Evolutionary conservation across 805 yeast genomes (phyloP).

Genomic region (Nakazawaea ambrosiae): DNA sequence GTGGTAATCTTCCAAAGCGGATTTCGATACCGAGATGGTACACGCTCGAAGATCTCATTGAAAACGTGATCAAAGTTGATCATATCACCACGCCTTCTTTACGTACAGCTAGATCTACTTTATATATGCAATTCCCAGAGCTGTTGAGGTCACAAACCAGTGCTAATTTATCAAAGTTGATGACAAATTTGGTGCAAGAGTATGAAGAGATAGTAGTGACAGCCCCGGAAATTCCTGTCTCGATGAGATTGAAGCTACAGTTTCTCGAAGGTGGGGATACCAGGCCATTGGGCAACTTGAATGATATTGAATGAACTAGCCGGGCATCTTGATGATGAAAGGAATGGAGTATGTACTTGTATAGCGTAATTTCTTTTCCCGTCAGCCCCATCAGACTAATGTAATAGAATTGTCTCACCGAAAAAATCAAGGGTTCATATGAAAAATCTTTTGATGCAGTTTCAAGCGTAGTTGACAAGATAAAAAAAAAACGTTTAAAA

Average conservation of each 20-base stretch:
- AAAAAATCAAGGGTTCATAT: no score
- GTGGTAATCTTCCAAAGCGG: conserved; percentile 38
- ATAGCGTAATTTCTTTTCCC: no score
- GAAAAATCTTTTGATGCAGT: no score
- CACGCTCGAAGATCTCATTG: conserved; percentile 36
- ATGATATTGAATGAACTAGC: not conserved
- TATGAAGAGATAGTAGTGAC: conserved; percentile 46
- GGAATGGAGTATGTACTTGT: no score
- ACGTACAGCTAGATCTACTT: conserved; percentile 28
- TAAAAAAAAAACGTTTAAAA: no score
- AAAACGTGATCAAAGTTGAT: conserved; percentile 23
- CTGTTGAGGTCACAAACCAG: conserved; percentile 37
- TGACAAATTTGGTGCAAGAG: conserved; percentile 29
- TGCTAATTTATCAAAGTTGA: conserved; percentile 29
- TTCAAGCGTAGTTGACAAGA: no score
- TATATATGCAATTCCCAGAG: conserved; percentile 43
- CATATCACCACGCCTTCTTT: conserved; percentile 39
- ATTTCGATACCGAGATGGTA: conserved; percentile 12
- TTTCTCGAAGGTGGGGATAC: conserved; percentile 11
- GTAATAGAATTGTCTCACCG: no score
- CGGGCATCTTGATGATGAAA: no score
- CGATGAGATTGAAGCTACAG: conserved; percentile 16
- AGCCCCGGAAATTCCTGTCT: conserved; percentile 44
- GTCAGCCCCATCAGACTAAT: no score
- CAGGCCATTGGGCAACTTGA: not conserved